A percentile compares a stretch with the other conserved stretches of the same genome.
Conservation (phyloP, 345 rosid genomes). For the Citrus mangshanensis region DNA sequence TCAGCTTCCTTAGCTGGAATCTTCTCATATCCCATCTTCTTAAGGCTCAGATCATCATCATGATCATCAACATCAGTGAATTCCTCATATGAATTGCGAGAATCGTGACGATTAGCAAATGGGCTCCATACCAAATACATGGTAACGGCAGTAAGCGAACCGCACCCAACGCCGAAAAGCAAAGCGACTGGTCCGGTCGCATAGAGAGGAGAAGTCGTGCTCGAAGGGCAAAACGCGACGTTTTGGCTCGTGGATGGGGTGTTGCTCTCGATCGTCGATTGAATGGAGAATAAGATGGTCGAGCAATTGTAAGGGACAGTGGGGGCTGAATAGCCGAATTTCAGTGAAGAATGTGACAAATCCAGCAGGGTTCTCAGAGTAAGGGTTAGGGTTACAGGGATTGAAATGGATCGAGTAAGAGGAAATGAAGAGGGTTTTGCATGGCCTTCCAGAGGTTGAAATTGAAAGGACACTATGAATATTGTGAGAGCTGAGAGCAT, state of each 20-base stretch:
- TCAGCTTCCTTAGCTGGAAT: too few species aligned
- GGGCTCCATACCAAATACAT: constrained; percentile 87
- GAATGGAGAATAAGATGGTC: constrained; percentile 32
- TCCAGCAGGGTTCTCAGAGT: constrained; percentile 36
- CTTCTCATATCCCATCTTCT: constrained; percentile 25
- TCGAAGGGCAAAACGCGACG: constrained; percentile 26
- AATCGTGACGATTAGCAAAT: constrained; percentile 42
- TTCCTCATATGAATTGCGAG: constrained; percentile 26
- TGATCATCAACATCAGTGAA: constrained; percentile 19
- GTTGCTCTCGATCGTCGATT: constrained; percentile 10
- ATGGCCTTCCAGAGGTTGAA: constrained; percentile 38
- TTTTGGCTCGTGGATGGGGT: constrained; percentile 19
- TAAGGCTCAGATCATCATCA: constrained; percentile 20
- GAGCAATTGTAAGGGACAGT: constrained; percentile 18
- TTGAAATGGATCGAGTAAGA: constrained; percentile 67
- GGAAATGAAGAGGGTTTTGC: constrained; percentile 43
- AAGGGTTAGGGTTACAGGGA: constrained; percentile 41
- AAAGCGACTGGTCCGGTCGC: constrained; percentile 76
- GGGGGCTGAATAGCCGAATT: constrained; percentile 41
- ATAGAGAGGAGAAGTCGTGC: constrained; percentile 54
- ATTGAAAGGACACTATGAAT: constrained; percentile 29
- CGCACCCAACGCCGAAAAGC: constrained; percentile 89
- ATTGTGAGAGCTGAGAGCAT: background rate
- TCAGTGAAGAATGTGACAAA: constrained; percentile 62
- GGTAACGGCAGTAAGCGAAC: constrained; percentile 86